Evolutionary conservation across 176 grass and related monocot genomes (phyloP).

Genomic region (Lolium multiflorum): DNA sequence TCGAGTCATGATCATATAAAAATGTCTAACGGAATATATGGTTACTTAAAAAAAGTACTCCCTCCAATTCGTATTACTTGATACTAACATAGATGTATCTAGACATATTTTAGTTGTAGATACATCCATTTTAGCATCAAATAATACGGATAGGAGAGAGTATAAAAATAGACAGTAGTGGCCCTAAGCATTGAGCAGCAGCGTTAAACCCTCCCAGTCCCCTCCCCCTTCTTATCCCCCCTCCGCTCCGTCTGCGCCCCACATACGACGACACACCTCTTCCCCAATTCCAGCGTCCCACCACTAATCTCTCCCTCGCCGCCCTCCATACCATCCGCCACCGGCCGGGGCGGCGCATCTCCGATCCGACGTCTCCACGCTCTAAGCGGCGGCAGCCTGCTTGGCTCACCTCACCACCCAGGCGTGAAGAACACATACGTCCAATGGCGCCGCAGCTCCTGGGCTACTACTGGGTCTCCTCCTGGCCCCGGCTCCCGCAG

Average conservation of each 20-base stretch:
- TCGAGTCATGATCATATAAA: too few species aligned
- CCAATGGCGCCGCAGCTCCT: constrained; percentile 54
- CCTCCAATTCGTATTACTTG: too few species aligned
- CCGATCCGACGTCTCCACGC: background rate
- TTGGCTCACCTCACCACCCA: background rate
- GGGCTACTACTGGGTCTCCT: constrained; percentile 48
- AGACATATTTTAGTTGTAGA: too few species aligned
- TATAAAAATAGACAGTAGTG: too few species aligned
- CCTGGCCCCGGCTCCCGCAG: constrained; percentile 38
- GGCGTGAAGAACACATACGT: background rate
- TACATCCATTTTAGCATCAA: too few species aligned
- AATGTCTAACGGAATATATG: too few species aligned
- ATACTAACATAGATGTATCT: too few species aligned
- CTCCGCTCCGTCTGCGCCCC: constrained; percentile 11
- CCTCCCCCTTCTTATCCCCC: constrained; percentile 10
- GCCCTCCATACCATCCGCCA: background rate
- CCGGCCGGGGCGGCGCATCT: background rate
- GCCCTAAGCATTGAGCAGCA: background rate
- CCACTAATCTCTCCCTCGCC: background rate
- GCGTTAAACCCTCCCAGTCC: constrained; percentile 7
- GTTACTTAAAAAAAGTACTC: too few species aligned
- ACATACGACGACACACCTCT: background rate
- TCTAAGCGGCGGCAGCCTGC: background rate
- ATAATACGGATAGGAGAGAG: too few species aligned
- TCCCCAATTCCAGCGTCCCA: background rate